phyloP scores from a whole-genome alignment of 495 filamentous ascomycete species.

The Penicillium coffeae region DNA sequence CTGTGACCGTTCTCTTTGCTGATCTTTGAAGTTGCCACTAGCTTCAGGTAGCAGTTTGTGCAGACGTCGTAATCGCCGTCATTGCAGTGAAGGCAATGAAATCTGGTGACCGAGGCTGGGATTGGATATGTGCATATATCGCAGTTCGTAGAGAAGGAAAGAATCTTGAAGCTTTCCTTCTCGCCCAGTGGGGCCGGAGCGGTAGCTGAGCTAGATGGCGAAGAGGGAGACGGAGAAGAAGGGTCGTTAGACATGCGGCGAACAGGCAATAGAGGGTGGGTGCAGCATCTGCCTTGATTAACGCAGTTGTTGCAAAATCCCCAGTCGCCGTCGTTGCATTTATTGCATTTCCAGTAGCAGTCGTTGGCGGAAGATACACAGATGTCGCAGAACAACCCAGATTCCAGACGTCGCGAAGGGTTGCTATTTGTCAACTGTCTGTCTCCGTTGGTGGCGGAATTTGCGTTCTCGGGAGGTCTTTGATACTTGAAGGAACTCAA shows the following conservation, averaged over 20 bases:
- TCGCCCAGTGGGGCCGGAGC: constrained; percentile 24
- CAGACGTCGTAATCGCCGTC: constrained; percentile 83
- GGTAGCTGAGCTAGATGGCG: constrained; percentile 22
- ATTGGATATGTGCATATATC: constrained; percentile 71
- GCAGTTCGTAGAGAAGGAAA: constrained; percentile 67
- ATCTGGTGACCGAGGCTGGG: constrained; percentile 60
- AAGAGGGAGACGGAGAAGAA: constrained; percentile 17
- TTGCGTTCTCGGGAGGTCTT: constrained; percentile 41
- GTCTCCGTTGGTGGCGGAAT: constrained; percentile 22
- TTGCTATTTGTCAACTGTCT: constrained; percentile 56
- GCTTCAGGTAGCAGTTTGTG: constrained; percentile 64
- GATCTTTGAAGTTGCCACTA: constrained; percentile 58
- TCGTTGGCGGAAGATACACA: constrained; percentile 69
- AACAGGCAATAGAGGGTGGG: constrained; percentile 70
- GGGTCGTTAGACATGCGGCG: constrained; percentile 33
- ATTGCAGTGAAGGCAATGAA: constrained; percentile 69
- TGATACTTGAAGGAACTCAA: constrained; percentile 64
- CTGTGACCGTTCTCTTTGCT: constrained; percentile 66
- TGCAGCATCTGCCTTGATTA: constrained; percentile 70
- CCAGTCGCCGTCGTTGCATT: constrained; percentile 88
- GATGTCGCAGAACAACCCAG: constrained; percentile 75
- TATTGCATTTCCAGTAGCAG: constrained; percentile 78
- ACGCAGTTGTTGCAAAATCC: constrained; percentile 84
- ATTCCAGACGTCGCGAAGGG: constrained; percentile 62
- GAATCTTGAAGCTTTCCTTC: constrained; percentile 47